phyloP scores from a whole-genome alignment of 2,329 filamentous ascomycete species.

The Cadophora sp. region DNA sequence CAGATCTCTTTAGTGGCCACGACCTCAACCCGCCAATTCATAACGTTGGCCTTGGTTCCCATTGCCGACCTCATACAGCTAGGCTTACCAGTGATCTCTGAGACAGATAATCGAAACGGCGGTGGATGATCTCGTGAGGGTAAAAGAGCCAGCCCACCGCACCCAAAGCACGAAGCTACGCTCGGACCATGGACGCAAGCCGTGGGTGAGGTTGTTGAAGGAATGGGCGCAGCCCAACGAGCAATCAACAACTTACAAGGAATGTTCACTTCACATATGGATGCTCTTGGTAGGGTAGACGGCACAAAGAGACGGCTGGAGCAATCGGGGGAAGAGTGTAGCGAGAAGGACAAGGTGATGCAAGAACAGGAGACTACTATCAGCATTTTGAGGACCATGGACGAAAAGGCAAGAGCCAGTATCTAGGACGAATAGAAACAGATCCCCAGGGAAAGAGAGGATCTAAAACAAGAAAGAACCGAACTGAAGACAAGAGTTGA shows the following conservation, averaged over 20 bases:
- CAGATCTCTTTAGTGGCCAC: no score
- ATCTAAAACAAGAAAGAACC: conserved; percentile 25
- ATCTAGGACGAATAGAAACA: conserved; percentile 11
- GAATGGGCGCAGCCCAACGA: conserved; percentile 22
- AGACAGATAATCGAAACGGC: background rate
- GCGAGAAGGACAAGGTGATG: conserved; percentile 23
- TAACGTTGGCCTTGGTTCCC: no score
- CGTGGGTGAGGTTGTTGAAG: conserved; percentile 23
- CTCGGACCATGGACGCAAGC: conserved; percentile 26
- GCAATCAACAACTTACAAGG: conserved; percentile 21
- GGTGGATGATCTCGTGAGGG: background rate
- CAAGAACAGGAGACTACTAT: conserved; percentile 22
- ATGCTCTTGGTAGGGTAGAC: conserved; percentile 23
- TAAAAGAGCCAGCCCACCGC: conserved; percentile 17
- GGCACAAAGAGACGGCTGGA: conserved; percentile 20
- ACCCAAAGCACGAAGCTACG: conserved; percentile 14
- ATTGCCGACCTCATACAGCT: no score
- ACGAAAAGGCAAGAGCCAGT: conserved; percentile 17
- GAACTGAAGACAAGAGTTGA: conserved; percentile 26
- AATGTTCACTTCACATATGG: conserved; percentile 18
- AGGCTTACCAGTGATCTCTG: no score
- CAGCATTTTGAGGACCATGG: conserved; percentile 17
- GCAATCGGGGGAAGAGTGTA: conserved; percentile 20
- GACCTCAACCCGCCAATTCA: no score
- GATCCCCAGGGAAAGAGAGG: conserved; percentile 22